These are phyloP conservation scores for Solanum dulcamara DNA, from an alignment of 257 asterid genomes.

Conservation along the genomic window DNA sequence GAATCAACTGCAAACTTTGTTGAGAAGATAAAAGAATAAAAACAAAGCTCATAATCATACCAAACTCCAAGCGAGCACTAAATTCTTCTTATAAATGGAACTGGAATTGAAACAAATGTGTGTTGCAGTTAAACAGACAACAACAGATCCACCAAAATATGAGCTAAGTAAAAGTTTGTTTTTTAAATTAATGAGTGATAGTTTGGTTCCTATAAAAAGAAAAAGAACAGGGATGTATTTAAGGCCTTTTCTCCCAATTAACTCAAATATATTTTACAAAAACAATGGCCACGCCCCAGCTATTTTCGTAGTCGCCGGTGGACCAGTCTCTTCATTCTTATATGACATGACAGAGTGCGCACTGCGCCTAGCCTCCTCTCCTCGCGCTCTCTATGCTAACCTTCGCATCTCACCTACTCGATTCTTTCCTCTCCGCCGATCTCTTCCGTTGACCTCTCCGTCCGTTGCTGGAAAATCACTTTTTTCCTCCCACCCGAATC, in stretches of 20 bases:
- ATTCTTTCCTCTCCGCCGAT: conserved; percentile 9
- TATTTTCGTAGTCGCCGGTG: not conserved
- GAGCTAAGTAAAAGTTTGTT: not conserved
- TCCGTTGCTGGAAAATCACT: conserved; percentile 7
- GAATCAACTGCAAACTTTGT: not conserved
- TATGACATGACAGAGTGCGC: not conserved
- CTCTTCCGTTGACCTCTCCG: conserved; percentile 13
- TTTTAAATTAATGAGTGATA: too few relatives aligned
- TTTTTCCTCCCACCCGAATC: conserved; percentile 5
- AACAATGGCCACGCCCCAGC: not conserved
- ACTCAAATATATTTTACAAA: too few relatives aligned
- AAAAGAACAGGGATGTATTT: too few relatives aligned
- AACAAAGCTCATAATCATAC: not conserved
- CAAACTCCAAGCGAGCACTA: not conserved
- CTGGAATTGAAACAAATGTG: not conserved
- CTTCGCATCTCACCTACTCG: conserved; percentile 7
- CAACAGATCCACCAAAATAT: not conserved
- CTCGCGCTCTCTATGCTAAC: conserved; percentile 13
- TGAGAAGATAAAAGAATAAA: too few relatives aligned
- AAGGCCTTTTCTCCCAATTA: too few relatives aligned
- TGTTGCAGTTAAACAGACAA: not conserved
- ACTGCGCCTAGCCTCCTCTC: conserved; percentile 24
- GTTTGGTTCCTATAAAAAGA: too few relatives aligned
- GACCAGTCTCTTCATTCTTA: not conserved
- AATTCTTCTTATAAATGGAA: not conserved